Base-by-base conservation (phyloP, 2,329 filamentous ascomycete genomes). In the Rhinocladiella mackenziei region DNA sequence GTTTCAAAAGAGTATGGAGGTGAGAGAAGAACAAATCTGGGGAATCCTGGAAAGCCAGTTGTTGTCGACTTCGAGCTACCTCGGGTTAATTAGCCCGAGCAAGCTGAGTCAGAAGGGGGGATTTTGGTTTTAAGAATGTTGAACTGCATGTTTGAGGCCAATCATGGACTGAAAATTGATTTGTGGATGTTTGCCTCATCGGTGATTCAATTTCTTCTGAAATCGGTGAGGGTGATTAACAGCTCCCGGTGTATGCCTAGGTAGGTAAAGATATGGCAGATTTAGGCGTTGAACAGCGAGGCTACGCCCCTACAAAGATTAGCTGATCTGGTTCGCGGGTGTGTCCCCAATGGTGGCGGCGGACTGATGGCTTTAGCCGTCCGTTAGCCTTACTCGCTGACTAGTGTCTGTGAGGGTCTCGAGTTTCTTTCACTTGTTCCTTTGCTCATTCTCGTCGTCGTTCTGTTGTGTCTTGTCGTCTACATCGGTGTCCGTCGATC, bases 31-130 rank as follows among this genome's bases (percentile, higher is more conserved):
- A 20, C 26, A 33, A 33, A 17, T 33, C 36, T 39, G 36, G 36
- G 36, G 36, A 39, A 39, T 7, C 23, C 4, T 29, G 7, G 18
- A n/a, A 9, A 39, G 23, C n/a, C n/a, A n/a, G n/a, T n/a, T n/a
- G n/a, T n/a, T n/a, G n/a, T n/a, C n/a, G n/a, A n/a, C n/a, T n/a
- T n/a, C n/a, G n/a, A n/a, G n/a, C n/a, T n/a, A n/a, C n/a, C n/a
- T 48, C 45, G 45, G 45, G 39, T 48, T 17, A 48, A 29, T 39
- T 39, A 48, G 39, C 28, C 45, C 45, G 39, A 43, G 34, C n/a
- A 37, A 17, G 39, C 28, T 48, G 45, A 43, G 28, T 48, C 19
- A 48, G 32, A 39, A n/a, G 19, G 4, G 6, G 15, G 19, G 13
- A 31, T 23, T 22, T 20, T 13, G 18, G 17, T 26, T 13, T 30